phyloP scores from a whole-genome alignment of 371 early-diverging fungal species.

The Chytridium lagenaria region DNA sequence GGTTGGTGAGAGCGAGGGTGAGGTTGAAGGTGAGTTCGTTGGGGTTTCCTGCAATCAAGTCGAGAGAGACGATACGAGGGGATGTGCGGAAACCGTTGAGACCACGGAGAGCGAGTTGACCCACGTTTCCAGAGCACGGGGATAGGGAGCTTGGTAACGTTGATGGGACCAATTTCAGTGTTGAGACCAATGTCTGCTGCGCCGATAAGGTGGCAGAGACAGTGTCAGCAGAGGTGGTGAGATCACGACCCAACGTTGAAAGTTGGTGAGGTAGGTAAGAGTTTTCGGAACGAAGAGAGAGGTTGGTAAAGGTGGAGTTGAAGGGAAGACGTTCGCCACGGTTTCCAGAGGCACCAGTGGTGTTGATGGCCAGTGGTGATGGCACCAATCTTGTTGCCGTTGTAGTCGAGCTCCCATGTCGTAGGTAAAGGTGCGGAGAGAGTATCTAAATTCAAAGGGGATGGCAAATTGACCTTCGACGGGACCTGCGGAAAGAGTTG shows the following conservation, averaged over 20 bases:
- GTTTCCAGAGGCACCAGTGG: neutral
- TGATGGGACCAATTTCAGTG: neutral
- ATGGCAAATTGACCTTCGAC: neutral
- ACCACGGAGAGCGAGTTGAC: neutral
- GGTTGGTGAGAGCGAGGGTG: neutral
- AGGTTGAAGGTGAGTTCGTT: neutral
- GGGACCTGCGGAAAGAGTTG: neutral
- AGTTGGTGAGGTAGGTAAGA: no score
- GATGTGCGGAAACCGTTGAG: neutral
- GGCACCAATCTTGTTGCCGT: neutral
- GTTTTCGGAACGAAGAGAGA: no score
- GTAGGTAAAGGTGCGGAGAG: neutral
- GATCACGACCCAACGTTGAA: no score
- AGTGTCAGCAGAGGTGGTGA: no score
- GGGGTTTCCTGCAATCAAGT: neutral
- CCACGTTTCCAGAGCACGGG: neutral
- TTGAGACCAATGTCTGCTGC: neutral
- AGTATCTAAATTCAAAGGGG: slow-evolving; percentile 2
- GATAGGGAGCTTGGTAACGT: neutral
- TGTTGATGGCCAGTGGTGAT: neutral
- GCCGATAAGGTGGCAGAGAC: no score
- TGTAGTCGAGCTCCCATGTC: neutral
- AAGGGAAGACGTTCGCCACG: neutral
- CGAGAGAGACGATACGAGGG: neutral
- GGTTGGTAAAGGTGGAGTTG: neutral